phyloP scores from a whole-genome alignment of 208 protist species.

The Leishmania aethiopica region DNA sequence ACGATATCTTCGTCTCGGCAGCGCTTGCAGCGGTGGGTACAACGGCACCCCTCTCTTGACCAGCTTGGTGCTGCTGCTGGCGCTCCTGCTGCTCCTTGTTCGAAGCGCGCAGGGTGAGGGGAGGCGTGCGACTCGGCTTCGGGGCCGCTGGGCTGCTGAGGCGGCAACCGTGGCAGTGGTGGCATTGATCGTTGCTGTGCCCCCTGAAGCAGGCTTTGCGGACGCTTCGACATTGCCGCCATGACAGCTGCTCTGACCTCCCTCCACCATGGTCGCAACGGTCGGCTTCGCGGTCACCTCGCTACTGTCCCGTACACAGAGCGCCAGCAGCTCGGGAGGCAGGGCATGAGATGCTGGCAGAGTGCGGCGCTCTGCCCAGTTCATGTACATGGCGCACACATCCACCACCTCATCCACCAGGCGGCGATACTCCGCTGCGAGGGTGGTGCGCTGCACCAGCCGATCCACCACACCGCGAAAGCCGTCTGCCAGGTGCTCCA shows the following conservation, averaged over 20 bases:
- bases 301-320: conserved; percentile 47
- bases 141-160: conserved; percentile 22
- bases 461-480: conserved; percentile 60
- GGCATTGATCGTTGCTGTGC: not conserved
- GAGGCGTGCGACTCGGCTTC: conserved; percentile 26
- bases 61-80: not conserved
- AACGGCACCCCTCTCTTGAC: not conserved
- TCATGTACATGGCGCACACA: conserved; percentile 72
- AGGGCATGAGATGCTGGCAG: conserved; percentile 39
- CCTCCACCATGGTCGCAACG: not conserved
- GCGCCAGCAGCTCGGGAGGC: conserved; percentile 42
- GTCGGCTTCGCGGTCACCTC: not conserved
- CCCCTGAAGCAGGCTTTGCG: not conserved
- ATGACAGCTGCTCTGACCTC: not conserved
- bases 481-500: conserved; percentile 57
- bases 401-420: conserved; percentile 70
- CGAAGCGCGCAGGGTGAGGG: conserved; percentile 25
- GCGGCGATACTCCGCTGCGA: conserved; percentile 42
- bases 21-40: conserved; percentile 9
- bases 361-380: conserved; percentile 56
- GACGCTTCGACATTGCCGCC: not conserved
- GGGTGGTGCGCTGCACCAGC: conserved; percentile 45
- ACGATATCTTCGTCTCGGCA: conserved; percentile 35
- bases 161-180: not conserved
- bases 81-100: conserved; percentile 27